Evolutionary conservation across 2,329 filamentous ascomycete species (phyloP).

Genomic region (Calonectria naviculata): DNA sequence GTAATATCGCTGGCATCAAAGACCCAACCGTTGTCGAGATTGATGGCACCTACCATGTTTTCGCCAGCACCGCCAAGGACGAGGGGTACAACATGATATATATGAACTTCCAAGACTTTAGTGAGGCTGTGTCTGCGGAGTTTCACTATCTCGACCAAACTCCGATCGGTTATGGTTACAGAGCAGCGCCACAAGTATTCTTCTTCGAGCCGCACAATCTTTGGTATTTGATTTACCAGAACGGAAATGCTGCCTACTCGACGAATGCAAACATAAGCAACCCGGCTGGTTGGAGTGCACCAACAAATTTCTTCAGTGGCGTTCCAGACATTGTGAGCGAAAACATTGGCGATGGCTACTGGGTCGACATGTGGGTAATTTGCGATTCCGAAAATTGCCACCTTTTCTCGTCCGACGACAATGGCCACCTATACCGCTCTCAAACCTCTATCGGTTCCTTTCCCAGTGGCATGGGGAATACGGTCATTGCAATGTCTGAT

Average conservation of each 20-base stretch:
- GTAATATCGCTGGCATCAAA: conserved; percentile 6
- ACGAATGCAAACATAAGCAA: conserved; percentile 12
- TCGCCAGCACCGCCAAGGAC: conserved; percentile 2
- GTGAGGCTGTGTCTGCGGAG: neutral
- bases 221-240: conserved; percentile 15
- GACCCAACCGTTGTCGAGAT: conserved; percentile 2
- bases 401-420: conserved; percentile 12
- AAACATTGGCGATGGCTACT: conserved; percentile 8
- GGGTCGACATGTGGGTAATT: conserved; percentile 17
- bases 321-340: neutral
- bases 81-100: conserved; percentile 14
- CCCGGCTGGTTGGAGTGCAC: neutral
- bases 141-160: conserved; percentile 11
- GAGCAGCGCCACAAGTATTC: conserved; percentile 10
- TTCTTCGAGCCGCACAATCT: conserved; percentile 10
- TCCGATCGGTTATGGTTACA: conserved; percentile 2
- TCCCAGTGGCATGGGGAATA: conserved; percentile 1
- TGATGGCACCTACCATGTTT: conserved; percentile 12
- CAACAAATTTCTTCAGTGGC: neutral
- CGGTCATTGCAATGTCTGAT: conserved; percentile 10
- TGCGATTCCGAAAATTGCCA: conserved; percentile 3
- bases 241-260: conserved; percentile 13
- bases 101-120: conserved; percentile 3
- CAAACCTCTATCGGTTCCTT: neutral
- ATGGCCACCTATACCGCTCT: conserved; percentile 11